Percentiles rank a stretch among this genome's conserved stretches.
phyloP scores from a whole-genome alignment of 441 rosid genomes.

The Erodium trifolium region DNA sequence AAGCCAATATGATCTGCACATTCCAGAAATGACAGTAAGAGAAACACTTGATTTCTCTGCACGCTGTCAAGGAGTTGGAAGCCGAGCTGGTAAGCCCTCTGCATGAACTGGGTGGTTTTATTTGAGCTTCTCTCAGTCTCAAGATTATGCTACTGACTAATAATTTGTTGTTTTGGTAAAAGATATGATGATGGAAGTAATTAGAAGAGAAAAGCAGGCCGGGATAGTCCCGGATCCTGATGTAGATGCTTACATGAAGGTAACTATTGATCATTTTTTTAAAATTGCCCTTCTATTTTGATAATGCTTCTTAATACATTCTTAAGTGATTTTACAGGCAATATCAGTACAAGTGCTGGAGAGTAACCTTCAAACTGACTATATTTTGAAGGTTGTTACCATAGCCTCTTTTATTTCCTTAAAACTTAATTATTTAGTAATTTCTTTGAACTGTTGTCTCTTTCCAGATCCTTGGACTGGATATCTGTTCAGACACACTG shows the following conservation, averaged over 20 bases:
- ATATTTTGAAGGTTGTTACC: slow-evolving; percentile 49
- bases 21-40: slow-evolving; percentile 59
- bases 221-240: slow-evolving; percentile 51
- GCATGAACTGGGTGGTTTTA: not conserved
- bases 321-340: slow-evolving; percentile 31
- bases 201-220: slow-evolving; percentile 42
- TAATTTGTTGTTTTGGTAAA: slow-evolving; percentile 8
- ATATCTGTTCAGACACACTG: slow-evolving; percentile 41
- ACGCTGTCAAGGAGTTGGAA: slow-evolving; percentile 43
- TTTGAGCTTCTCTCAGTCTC: not conserved
- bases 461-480: slow-evolving; percentile 53
- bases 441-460: not conserved
- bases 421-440: not conserved
- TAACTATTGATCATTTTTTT: slow-evolving; percentile 8
- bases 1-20: slow-evolving; percentile 60
- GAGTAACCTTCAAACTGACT: slow-evolving; percentile 61
- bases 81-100: slow-evolving; percentile 35
- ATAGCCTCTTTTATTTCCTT: not conserved
- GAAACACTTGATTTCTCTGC: slow-evolving; percentile 52
- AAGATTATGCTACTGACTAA: not conserved
- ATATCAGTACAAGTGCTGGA: slow-evolving; percentile 47
- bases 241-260: slow-evolving; percentile 74
- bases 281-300: not conserved
- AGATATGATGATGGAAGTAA: slow-evolving; percentile 51
- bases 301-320: slow-evolving; percentile 4